Evolutionary conservation across 805 yeast species (phyloP), one percentile per base, ranked within the genome.

Genomic region (Lipomyces spencermartinsiae): DNA sequence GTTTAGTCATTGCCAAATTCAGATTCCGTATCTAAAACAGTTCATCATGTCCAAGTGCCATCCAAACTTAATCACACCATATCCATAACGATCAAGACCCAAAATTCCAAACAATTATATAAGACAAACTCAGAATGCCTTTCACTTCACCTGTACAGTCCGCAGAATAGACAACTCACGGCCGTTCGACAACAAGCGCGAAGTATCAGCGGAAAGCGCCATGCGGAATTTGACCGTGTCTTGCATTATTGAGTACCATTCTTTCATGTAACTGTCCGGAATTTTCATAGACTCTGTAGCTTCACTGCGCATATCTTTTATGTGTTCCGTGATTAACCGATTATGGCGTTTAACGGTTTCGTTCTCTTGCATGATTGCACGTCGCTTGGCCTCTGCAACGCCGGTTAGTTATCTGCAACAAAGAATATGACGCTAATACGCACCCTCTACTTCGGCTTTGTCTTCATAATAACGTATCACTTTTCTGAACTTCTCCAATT

Each of bases 381-480:
- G 67, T n/a, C 78, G 70, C 66, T 76, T 76, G 57, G 73, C 73
- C 64, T 77, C 80, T 64, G 71, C 74, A 16, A 55, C 29, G 43
- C 22, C 14, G 16, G 53, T 49, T 55, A 59, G 63, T 25, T 6
- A 14, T 49, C 19, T 37, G 8, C 7, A 19, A 19, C 4, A 34
- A 39, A 22, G 7, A 31, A 14, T 9, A 12, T 2, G 5, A n/a
- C 49, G 6, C n/a, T 33, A 4, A 8, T 6, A 51, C 59, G 9
- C 33, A 64, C 68, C 65, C 29, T 68, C 71, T 7, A 64, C 70
- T 19, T 73, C 74, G 10, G 78, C 77, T 14, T 71, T 59, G 62
- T 76, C 78, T 58, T 76, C 79, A 61, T 76, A 76, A 63, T 73
- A 76, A 37, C 74, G 60, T 22, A 76, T 72, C 9, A 78, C 77